Conservation (phyloP, 441 rosid genomes). For the Rhodomyrtus psidioides region DNA sequence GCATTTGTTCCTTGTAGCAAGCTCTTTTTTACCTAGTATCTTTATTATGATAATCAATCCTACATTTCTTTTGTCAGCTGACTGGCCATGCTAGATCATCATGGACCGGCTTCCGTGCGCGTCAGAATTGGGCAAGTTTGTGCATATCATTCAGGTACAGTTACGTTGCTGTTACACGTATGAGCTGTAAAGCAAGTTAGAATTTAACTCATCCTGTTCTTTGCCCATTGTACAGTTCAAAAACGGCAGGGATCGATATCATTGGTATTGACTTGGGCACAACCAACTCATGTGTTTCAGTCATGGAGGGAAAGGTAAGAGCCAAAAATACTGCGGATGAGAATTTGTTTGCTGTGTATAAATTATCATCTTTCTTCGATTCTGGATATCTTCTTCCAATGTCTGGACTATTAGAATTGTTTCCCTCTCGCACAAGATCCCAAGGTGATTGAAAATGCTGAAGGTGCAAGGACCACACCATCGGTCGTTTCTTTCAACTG, state of each 20-base stretch:
- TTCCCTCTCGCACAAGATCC: slow-evolving; percentile 35
- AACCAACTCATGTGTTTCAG: slow-evolving; percentile 90
- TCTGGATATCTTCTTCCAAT: neutral
- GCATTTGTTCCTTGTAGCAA: too few species aligned
- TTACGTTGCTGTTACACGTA: neutral
- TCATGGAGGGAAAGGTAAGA: slow-evolving; percentile 93
- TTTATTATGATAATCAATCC: too few species aligned
- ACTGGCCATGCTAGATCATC: slow-evolving; percentile 46
- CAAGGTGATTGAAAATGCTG: slow-evolving; percentile 75
- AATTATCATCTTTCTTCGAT: neutral
- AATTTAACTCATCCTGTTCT: neutral
- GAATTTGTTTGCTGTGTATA: too few species aligned
- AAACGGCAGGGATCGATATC: slow-evolving; percentile 75
- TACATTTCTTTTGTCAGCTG: slow-evolving; percentile 31
- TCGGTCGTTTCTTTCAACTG: slow-evolving; percentile 75
- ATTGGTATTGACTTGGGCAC: slow-evolving; percentile 95
- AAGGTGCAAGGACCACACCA: slow-evolving; percentile 85
- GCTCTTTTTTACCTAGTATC: too few species aligned
- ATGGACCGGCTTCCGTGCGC: slow-evolving; percentile 22
- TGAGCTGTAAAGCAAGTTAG: neutral
- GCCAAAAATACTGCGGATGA: too few species aligned
- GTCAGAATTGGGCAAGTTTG: slow-evolving; percentile 35
- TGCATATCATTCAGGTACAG: slow-evolving; percentile 72
- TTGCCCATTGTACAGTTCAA: slow-evolving; percentile 34
- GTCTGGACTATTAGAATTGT: neutral